phyloP scores from a whole-genome alignment of 129 eudicot genomes.

The Flaveria trinervia region DNA sequence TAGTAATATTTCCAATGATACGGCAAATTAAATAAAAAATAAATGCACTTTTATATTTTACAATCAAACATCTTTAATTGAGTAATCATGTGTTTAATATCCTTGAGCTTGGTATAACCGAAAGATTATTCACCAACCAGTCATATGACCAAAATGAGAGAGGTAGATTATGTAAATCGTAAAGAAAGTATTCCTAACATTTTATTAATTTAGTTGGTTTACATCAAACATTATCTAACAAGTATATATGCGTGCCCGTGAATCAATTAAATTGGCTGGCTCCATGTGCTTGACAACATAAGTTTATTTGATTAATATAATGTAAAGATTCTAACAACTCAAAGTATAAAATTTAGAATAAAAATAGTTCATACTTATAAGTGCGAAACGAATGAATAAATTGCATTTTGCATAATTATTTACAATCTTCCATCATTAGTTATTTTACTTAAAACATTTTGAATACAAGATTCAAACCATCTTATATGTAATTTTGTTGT shows the following conservation, averaged over 20 bases:
- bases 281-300: slow-evolving; percentile 14
- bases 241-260: background rate
- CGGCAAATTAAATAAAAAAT: background rate
- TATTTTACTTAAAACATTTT: background rate
- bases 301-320: background rate
- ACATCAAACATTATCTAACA: background rate
- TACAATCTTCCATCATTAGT: background rate
- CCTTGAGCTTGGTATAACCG: background rate
- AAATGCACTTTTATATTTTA: background rate
- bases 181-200: too few species aligned
- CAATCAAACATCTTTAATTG: background rate
- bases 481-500: too few species aligned
- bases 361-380: background rate
- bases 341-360: background rate
- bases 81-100: background rate
- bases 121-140: too few species aligned
- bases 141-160: too few species aligned
- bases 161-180: too few species aligned
- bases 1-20: background rate
- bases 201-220: background rate
- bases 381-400: background rate
- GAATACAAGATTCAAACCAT: background rate
- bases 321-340: slow-evolving; percentile 4
- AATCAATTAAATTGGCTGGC: slow-evolving; percentile 3
- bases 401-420: background rate